Conservation (phyloP, 83 land plant species). For the Thuja plicata region DNA sequence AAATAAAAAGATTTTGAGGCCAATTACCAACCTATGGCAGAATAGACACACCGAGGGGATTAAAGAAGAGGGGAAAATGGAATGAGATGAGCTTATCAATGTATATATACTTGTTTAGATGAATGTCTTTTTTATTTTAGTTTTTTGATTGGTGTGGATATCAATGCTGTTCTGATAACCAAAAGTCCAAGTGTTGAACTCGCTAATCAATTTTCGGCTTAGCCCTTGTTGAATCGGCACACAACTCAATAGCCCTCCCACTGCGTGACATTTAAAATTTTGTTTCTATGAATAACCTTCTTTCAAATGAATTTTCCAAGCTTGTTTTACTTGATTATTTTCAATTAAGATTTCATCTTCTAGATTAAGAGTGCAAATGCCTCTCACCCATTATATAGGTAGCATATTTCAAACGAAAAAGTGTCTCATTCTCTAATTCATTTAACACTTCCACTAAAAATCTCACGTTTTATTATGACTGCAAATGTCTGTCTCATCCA, state of each 20-base stretch:
- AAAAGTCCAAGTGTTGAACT: background rate
- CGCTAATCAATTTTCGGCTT: background rate
- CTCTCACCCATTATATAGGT: background rate
- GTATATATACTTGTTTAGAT: background rate
- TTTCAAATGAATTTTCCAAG: background rate
- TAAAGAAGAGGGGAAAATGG: background rate
- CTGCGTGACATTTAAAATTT: background rate
- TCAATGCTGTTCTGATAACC: background rate
- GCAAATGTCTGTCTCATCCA: background rate
- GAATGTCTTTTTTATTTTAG: too few relatives aligned
- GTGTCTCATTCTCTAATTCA: too few relatives aligned
- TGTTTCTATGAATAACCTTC: background rate
- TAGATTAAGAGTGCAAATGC: background rate
- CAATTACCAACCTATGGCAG: background rate
- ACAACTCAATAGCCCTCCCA: background rate
- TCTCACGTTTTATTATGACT: background rate
- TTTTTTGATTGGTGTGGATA: background rate
- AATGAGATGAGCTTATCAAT: background rate
- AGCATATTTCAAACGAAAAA: too few relatives aligned
- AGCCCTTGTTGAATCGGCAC: background rate
- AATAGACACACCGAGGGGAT: background rate
- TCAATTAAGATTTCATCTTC: background rate
- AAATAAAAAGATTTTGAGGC: background rate
- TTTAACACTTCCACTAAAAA: too few relatives aligned
- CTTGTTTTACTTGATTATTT: background rate